Conservation (phyloP, 306 rosid genomes). For the Benincasa hispida region DNA sequence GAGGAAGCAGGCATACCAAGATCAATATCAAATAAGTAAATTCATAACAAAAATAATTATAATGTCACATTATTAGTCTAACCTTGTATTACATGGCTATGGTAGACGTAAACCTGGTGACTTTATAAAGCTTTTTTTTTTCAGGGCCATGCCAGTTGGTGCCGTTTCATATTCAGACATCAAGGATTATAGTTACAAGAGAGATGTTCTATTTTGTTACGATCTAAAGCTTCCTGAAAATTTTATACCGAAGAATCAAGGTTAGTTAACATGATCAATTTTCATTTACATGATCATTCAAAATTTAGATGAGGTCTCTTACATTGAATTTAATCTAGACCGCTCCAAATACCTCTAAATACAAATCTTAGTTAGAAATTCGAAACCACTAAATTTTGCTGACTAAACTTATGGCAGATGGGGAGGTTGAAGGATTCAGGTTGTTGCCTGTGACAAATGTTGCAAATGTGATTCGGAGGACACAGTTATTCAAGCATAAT, state of each 20-base stretch:
- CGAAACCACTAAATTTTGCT: not conserved
- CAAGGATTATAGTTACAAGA: conserved; percentile 52
- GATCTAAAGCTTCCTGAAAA: conserved; percentile 72
- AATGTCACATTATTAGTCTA: not conserved
- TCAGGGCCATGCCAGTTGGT: conserved; percentile 68
- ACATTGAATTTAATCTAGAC: not conserved
- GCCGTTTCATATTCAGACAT: conserved; percentile 79
- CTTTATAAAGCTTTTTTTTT: conserved; percentile 14
- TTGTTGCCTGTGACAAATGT: conserved; percentile 45
- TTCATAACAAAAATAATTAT: not conserved
- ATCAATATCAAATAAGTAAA: conserved; percentile 49
- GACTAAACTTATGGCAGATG: conserved; percentile 37
- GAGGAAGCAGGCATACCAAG: conserved; percentile 96
- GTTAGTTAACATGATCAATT: conserved; percentile 12
- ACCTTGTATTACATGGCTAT: not conserved
- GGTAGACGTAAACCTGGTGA: not conserved
- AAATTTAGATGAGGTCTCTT: not conserved
- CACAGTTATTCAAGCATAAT: conserved; percentile 54
- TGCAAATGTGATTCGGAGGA: conserved; percentile 54
- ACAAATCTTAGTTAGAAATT: not conserved
- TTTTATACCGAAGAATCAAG: conserved; percentile 68
- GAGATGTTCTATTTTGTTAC: conserved; percentile 76
- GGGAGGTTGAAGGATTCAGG: conserved; percentile 87
- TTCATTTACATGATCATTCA: not conserved
- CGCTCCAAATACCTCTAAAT: not conserved